Percentiles rank a stretch among this genome's conserved stretches.
Evolutionary conservation across 345 rosid species (phyloP).

Genomic region (Syzygium grande): DNA sequence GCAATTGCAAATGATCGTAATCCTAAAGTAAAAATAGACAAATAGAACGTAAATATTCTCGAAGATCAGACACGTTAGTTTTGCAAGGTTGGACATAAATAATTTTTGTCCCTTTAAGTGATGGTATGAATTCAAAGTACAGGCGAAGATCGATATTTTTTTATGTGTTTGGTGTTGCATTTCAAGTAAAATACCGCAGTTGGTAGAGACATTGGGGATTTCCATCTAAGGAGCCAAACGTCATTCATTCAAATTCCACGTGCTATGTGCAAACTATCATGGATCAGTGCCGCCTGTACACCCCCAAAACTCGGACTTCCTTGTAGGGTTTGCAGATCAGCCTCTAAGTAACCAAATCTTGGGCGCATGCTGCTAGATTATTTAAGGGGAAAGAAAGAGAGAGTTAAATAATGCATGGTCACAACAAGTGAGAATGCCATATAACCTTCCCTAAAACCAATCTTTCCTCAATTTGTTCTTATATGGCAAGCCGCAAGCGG

Average conservation of each 20-base stretch:
- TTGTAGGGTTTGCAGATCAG: neutral
- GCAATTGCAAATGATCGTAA: neutral
- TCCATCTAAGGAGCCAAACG: neutral
- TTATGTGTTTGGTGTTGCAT: neutral
- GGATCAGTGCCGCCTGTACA: neutral
- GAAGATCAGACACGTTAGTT: neutral
- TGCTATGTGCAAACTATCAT: neutral
- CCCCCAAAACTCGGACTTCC: neutral
- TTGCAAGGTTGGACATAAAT: neutral
- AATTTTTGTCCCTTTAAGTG: neutral
- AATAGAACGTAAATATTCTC: neutral
- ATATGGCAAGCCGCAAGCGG: neutral
- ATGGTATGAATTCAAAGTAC: neutral
- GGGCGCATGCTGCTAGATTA: neutral
- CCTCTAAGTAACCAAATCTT: neutral
- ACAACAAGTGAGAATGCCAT: neutral
- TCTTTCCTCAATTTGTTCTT: neutral
- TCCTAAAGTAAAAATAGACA: neutral
- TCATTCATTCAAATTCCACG: neutral
- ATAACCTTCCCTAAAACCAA: neutral
- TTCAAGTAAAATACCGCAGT: neutral
- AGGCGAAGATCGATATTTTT: neutral
- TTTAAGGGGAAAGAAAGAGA: neutral
- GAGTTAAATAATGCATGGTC: neutral
- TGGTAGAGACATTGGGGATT: fast-evolving